Conservation (phyloP, 164 flowering plant species). For the Akebia trifoliata region DNA sequence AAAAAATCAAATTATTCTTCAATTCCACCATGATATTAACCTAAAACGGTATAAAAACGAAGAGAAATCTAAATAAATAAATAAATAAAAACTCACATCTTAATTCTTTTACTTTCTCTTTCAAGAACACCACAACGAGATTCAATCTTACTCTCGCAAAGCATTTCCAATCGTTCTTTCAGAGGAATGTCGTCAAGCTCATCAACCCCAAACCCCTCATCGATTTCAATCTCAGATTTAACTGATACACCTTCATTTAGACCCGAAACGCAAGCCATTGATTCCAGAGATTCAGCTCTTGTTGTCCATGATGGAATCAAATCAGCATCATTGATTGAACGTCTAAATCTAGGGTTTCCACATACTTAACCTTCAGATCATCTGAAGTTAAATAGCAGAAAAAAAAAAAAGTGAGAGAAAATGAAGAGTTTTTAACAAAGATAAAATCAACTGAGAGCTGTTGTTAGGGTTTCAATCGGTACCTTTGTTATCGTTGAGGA, state of each 20-base stretch:
- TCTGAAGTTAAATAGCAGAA: too few relatives aligned
- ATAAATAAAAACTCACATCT: conserved; percentile 4
- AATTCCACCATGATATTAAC: neutral
- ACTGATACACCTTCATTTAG: neutral
- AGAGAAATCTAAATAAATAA: neutral
- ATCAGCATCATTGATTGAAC: neutral
- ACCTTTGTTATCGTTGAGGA: too few relatives aligned
- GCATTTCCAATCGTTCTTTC: conserved; percentile 9
- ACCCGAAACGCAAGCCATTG: neutral
- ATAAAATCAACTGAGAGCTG: too few relatives aligned
- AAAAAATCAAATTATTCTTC: neutral
- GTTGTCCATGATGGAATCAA: neutral
- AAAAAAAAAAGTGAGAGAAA: too few relatives aligned
- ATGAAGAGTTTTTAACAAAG: too few relatives aligned
- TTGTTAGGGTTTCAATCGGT: too few relatives aligned
- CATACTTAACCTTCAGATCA: too few relatives aligned
- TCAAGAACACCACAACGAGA: neutral
- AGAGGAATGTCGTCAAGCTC: conserved; percentile 15
- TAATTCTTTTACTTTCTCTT: neutral
- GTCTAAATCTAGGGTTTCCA: neutral
- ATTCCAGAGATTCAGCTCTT: neutral
- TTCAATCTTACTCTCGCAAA: neutral
- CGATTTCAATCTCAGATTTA: conserved; percentile 1
- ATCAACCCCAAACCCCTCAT: neutral
- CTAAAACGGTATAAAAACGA: too few relatives aligned